Conservation (phyloP, 768 basidiomycete species). For the Pulveroboletus ravenelii region DNA sequence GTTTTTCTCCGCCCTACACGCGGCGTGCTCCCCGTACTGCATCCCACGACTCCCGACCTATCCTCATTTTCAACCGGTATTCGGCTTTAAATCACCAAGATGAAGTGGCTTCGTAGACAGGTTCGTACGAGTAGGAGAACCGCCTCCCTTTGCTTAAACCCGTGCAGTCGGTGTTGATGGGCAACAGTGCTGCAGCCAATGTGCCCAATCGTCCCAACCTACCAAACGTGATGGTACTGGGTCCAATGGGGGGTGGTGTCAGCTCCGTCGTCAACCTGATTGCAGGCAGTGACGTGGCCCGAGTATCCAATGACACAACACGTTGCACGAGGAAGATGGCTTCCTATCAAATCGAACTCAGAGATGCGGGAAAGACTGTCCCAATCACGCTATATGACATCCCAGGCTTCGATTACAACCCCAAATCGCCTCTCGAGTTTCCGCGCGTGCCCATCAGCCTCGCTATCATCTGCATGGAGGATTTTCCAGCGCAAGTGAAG, state of each 20-base stretch:
- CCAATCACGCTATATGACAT: constrained; percentile 21
- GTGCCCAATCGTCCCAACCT: constrained; percentile 1
- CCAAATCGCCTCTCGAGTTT: constrained; percentile 17
- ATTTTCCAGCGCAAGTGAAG: constrained; percentile 17
- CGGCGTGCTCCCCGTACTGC: not conserved
- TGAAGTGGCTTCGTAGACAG: constrained; percentile 17
- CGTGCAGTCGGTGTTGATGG: constrained; percentile 3
- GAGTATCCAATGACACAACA: constrained; percentile 14
- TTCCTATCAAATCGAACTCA: constrained; percentile 16
- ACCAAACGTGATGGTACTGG: constrained; percentile 25
- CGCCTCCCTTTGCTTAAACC: constrained; percentile 4
- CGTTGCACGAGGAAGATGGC: constrained; percentile 17
- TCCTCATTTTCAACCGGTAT: not conserved
- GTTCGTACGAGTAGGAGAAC: constrained; percentile 8
- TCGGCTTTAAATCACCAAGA: not conserved
- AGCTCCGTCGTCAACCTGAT: constrained; percentile 31
- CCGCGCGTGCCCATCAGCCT: constrained; percentile 20
- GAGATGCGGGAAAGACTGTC: constrained; percentile 3
- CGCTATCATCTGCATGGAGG: constrained; percentile 20
- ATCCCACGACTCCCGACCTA: not conserved
- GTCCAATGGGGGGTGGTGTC: constrained; percentile 23
- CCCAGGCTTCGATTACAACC: constrained; percentile 18
- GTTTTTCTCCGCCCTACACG: not conserved
- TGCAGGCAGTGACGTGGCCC: constrained; percentile 17
- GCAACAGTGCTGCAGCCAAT: not conserved